Percentiles rank a stretch among this genome's conserved stretches.
These are phyloP conservation scores for Penicillium herquei DNA, from an alignment of 495 filamentous ascomycete genomes.

Conservation along the genomic window DNA sequence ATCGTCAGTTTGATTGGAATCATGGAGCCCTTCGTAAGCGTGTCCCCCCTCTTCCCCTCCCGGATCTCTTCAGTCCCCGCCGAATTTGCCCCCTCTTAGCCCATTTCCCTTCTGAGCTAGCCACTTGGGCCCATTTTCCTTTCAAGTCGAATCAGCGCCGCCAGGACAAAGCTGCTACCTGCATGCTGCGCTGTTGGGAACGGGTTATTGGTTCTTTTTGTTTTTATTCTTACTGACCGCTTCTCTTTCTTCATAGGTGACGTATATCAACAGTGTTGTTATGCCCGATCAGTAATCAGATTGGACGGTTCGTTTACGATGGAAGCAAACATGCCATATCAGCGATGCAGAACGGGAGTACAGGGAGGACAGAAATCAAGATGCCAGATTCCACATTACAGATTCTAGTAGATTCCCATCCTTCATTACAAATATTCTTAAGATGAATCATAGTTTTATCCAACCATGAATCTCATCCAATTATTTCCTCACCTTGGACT, in stretches of 20 bases:
- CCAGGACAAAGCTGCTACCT: conserved; percentile 2
- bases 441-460: too few relatives aligned
- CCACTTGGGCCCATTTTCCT: conserved; percentile 22
- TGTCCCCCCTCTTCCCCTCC: conserved; percentile 15
- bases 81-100: conserved; percentile 30
- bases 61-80: conserved; percentile 13
- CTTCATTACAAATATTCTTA: too few relatives aligned
- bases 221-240: conserved; percentile 27
- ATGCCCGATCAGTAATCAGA: conserved; percentile 56
- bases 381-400: too few relatives aligned
- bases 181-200: background rate
- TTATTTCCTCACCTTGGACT: too few relatives aligned
- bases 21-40: conserved; percentile 64
- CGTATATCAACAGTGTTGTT: conserved; percentile 61
- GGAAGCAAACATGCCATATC: background rate
- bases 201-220: background rate
- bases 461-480: too few relatives aligned
- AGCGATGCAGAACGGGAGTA: background rate
- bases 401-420: too few relatives aligned
- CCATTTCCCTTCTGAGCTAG: conserved; percentile 29
- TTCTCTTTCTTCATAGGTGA: conserved; percentile 44
- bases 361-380: background rate
- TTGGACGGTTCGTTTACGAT: background rate
- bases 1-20: conserved; percentile 54
- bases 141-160: conserved; percentile 20